phyloP scores from a whole-genome alignment of 2,329 filamentous ascomycete species.

The Curvularia sp. region DNA sequence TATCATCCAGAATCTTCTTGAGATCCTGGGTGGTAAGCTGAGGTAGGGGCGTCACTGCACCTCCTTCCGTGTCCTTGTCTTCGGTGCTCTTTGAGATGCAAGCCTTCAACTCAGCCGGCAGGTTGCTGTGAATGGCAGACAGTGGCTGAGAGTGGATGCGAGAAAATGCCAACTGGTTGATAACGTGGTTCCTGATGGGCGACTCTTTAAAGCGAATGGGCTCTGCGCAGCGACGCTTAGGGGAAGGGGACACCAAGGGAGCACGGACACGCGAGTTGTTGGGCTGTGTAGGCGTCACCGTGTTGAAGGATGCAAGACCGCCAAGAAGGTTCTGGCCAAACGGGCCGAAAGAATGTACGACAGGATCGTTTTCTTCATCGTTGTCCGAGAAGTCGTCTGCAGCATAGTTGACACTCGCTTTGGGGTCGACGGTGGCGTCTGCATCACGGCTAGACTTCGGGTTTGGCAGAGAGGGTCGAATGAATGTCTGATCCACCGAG shows the following conservation, averaged over 20 bases:
- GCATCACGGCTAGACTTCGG: constrained; percentile 30
- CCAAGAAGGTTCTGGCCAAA: constrained; percentile 86
- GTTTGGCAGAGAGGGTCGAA: constrained; percentile 36
- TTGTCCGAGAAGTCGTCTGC: constrained; percentile 72
- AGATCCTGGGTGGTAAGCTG: constrained; percentile 59
- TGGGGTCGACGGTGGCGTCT: constrained; percentile 22
- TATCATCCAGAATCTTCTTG: constrained; percentile 73
- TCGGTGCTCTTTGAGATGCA: constrained; percentile 32
- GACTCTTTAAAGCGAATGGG: constrained; percentile 44
- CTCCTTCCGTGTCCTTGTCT: constrained; percentile 31
- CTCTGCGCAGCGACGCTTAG: constrained; percentile 36
- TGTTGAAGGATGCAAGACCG: constrained; percentile 79
- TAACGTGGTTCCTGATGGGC: constrained; percentile 79
- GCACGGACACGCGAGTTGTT: constrained; percentile 38
- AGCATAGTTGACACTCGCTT: constrained; percentile 39
- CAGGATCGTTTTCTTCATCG: constrained; percentile 93
- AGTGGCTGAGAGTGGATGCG: constrained; percentile 89
- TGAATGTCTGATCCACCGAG: constrained; percentile 41
- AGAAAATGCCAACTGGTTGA: constrained; percentile 95
- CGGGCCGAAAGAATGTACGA: constrained; percentile 89
- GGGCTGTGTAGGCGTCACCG: constrained; percentile 61
- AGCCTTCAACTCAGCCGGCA: constrained; percentile 67
- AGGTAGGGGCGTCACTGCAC: constrained; percentile 31
- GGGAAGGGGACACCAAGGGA: constrained; percentile 41
- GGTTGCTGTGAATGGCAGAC: constrained; percentile 85